These are phyloP conservation scores for Thelonectria blattea DNA, from an alignment of 2,329 filamentous ascomycete genomes.

Conservation along the genomic window DNA sequence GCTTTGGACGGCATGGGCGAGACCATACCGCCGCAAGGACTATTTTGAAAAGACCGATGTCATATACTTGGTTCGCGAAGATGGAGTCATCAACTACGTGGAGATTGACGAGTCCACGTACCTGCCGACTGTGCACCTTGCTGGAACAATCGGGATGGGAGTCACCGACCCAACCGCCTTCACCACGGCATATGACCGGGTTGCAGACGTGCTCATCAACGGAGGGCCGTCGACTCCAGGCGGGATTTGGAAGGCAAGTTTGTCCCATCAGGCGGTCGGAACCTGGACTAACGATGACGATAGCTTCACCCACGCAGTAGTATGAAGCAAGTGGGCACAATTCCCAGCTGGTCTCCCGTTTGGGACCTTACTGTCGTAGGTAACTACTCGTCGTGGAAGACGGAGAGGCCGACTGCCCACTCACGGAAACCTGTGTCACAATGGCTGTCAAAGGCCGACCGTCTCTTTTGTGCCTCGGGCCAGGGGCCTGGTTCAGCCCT, in stretches of 20 bases:
- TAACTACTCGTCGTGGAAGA: slow-evolving; percentile 38
- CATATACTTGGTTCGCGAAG: slow-evolving; percentile 86
- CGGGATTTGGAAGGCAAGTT: slow-evolving; percentile 72
- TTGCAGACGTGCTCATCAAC: slow-evolving; percentile 78
- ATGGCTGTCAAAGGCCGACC: slow-evolving; percentile 50
- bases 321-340: slow-evolving; percentile 49
- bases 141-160: slow-evolving; percentile 72
- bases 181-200: slow-evolving; percentile 71
- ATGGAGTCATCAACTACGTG: slow-evolving; percentile 78
- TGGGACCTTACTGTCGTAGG: slow-evolving; percentile 61
- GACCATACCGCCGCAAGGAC: slow-evolving; percentile 70
- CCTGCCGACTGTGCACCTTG: slow-evolving; percentile 59
- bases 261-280: too few relatives aligned
- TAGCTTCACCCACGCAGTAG: slow-evolving; percentile 62
- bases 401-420: slow-evolving; percentile 7
- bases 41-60: slow-evolving; percentile 73
- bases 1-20: slow-evolving; percentile 85
- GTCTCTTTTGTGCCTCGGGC: slow-evolving; percentile 71
- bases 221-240: slow-evolving; percentile 82
- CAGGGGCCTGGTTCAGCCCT: slow-evolving; percentile 67
- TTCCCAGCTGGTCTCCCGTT: slow-evolving; percentile 69
- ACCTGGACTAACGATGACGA: slow-evolving; percentile 12
- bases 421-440: slow-evolving; percentile 21
- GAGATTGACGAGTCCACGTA: slow-evolving; percentile 67
- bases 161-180: slow-evolving; percentile 75